phyloP scores from a whole-genome alignment of 495 filamentous ascomycete species.

The Penicillium steckii region DNA sequence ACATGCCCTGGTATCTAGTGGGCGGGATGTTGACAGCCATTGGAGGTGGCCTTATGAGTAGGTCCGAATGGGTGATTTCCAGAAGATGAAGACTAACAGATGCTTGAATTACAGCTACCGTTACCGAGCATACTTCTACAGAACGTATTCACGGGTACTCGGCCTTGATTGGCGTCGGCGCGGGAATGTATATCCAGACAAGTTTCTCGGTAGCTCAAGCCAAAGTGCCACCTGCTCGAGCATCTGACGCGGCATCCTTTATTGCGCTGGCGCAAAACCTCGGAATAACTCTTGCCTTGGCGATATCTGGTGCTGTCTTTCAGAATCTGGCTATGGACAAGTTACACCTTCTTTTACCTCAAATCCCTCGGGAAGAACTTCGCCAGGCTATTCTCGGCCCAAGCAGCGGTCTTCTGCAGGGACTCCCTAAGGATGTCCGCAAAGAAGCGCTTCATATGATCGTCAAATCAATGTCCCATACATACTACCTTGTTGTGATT shows the following conservation, averaged over 20 bases:
- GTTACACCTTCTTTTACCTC: conserved; percentile 31
- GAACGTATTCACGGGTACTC: conserved; percentile 13
- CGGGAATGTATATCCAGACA: conserved; percentile 51
- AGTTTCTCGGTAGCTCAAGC: conserved; percentile 55
- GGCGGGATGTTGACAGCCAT: conserved; percentile 47
- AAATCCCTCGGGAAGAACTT: conserved; percentile 33
- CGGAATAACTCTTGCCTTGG: conserved; percentile 52
- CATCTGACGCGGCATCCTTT: conserved; percentile 47
- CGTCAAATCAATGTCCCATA: conserved; percentile 48
- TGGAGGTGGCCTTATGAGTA: conserved; percentile 53
- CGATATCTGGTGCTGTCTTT: conserved; percentile 58
- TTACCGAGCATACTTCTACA: conserved; percentile 5
- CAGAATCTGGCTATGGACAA: conserved; percentile 34
- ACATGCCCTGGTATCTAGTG: conserved; percentile 58
- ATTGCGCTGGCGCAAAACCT: conserved; percentile 54
- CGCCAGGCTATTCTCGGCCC: conserved; percentile 49
- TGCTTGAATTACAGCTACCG: conserved; percentile 1
- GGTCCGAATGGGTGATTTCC: neutral
- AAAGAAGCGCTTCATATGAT: conserved; percentile 46
- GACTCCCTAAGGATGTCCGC: conserved; percentile 31
- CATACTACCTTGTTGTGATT: conserved; percentile 49
- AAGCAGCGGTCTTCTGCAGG: conserved; percentile 37
- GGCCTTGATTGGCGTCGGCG: conserved; percentile 53
- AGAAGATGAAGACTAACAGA: neutral
- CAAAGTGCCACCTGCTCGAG: conserved; percentile 35